These are phyloP conservation scores for Botryotinia globosa DNA, from an alignment of 2,329 filamentous ascomycete species.

Conservation along the genomic window DNA sequence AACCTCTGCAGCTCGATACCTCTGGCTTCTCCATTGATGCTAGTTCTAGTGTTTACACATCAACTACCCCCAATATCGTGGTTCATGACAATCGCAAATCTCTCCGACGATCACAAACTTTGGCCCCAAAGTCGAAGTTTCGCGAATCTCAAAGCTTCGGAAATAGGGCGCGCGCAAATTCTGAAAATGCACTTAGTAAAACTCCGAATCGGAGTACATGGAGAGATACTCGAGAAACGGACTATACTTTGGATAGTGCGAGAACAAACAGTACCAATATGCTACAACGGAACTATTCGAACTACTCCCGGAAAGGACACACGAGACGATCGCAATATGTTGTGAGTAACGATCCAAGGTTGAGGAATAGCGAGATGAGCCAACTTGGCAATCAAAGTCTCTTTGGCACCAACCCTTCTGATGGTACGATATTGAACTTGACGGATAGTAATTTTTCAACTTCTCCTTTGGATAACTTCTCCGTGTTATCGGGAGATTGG, in stretches of 20 bases:
- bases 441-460: slow-evolving; percentile 32
- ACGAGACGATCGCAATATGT: slow-evolving; percentile 27
- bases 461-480: slow-evolving; percentile 31
- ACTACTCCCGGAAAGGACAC: slow-evolving; percentile 35
- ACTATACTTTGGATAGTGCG: slow-evolving; percentile 25
- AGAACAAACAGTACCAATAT: slow-evolving; percentile 27
- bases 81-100: slow-evolving; percentile 13
- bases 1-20: slow-evolving; percentile 31
- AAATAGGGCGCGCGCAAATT: slow-evolving; percentile 28
- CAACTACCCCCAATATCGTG: slow-evolving; percentile 4
- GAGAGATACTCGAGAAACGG: slow-evolving; percentile 33
- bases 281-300: slow-evolving; percentile 33
- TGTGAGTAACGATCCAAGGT: slow-evolving; percentile 17
- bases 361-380: slow-evolving; percentile 23
- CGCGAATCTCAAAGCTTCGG: slow-evolving; percentile 22
- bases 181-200: slow-evolving; percentile 32
- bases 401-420: slow-evolving; percentile 8
- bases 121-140: slow-evolving; percentile 21
- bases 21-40: slow-evolving; percentile 27
- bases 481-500: slow-evolving; percentile 24
- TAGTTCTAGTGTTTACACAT: slow-evolving; percentile 15
- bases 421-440: slow-evolving; percentile 28
- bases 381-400: slow-evolving; percentile 12
- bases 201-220: slow-evolving; percentile 26
- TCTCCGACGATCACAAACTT: slow-evolving; percentile 14